Percentiles rank a stretch among this genome's conserved stretches.
Evolutionary conservation across 208 protist genomes (phyloP).

Genomic region (Trypanosomatidae sp.): DNA sequence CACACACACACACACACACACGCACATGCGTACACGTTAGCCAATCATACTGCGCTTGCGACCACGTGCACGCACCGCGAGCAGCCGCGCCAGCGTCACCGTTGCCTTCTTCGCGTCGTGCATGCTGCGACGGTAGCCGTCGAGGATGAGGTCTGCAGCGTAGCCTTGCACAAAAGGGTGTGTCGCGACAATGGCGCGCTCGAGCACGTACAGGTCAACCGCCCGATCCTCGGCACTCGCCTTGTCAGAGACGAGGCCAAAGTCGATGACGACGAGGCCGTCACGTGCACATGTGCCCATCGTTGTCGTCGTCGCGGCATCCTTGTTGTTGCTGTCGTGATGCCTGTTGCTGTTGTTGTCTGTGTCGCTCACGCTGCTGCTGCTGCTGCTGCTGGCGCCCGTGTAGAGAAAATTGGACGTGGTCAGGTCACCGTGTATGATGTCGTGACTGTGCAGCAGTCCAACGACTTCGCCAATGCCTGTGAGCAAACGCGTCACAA

Average conservation of each 20-base stretch:
- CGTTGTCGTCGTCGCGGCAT: background rate
- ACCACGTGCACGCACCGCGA: constrained; percentile 67
- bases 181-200: constrained; percentile 92
- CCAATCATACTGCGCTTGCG: constrained; percentile 86
- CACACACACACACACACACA: no score
- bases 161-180: constrained; percentile 71
- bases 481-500: constrained; percentile 18
- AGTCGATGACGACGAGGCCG: constrained; percentile 91
- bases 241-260: constrained; percentile 91
- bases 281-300: constrained; percentile 2
- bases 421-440: constrained; percentile 97
- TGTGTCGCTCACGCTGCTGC: no score
- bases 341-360: no score
- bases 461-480: constrained; percentile 84
- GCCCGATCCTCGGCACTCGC: constrained; percentile 91
- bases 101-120: constrained; percentile 29
- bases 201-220: constrained; percentile 98
- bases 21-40: no score
- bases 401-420: constrained; percentile 93
- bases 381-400: no score
- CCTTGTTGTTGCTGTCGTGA: no score
- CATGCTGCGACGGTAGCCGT: constrained; percentile 37
- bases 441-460: constrained; percentile 79
- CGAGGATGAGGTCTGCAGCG: constrained; percentile 15
- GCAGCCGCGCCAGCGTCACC: constrained; percentile 39